Conservation (phyloP, 345 rosid genomes). For the Corchorus capsularis region DNA sequence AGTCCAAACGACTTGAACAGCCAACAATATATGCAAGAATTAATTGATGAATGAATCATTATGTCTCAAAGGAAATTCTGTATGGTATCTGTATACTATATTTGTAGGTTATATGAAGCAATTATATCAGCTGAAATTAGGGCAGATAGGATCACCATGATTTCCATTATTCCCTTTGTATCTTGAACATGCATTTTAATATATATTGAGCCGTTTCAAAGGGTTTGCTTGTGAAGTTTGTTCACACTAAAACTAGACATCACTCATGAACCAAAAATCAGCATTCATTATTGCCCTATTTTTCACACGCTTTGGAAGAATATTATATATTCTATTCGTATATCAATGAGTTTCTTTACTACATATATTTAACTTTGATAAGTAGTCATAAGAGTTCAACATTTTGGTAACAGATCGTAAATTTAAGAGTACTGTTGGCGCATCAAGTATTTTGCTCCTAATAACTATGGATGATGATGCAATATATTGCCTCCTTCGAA, state of each 20-base stretch:
- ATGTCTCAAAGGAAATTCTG: background rate
- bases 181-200: background rate
- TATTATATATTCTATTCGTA: too few relatives aligned
- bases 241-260: background rate
- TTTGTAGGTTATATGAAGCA: background rate
- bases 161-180: constrained; percentile 16
- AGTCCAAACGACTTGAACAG: background rate
- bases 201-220: background rate
- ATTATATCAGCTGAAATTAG: background rate
- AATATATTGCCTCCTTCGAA: too few relatives aligned
- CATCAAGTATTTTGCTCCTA: too few relatives aligned
- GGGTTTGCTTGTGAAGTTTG: background rate
- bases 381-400: too few relatives aligned
- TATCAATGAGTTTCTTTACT: too few relatives aligned
- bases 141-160: constrained; percentile 14
- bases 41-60: constrained; percentile 22
- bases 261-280: background rate
- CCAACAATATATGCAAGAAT: constrained; percentile 16
- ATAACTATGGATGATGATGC: too few relatives aligned
- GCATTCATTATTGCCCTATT: too few relatives aligned
- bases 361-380: too few relatives aligned
- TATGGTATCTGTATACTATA: too few relatives aligned
- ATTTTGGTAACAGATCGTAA: too few relatives aligned
- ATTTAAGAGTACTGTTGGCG: too few relatives aligned
- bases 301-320: too few relatives aligned